phyloP scores from a whole-genome alignment of 2,329 filamentous ascomycete genomes.

The Pseudogymnoascus sp. region DNA sequence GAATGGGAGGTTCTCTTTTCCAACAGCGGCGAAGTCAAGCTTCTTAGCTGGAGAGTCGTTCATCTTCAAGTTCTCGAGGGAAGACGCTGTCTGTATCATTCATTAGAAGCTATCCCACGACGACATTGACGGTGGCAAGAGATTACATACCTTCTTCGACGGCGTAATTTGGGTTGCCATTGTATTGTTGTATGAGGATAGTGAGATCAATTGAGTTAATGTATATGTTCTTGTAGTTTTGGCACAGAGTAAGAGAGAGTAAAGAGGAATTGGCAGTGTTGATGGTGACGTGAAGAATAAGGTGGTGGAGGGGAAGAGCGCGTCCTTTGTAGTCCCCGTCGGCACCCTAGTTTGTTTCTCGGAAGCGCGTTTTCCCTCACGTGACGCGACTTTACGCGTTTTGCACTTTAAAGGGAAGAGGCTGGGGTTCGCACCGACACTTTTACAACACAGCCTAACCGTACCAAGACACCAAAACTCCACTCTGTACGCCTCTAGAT shows the following conservation, averaged over 20 bases:
- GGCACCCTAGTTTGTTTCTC: constrained; percentile 9
- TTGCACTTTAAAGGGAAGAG: constrained; percentile 5
- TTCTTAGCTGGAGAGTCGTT: constrained; percentile 83
- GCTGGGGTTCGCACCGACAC: constrained; percentile 7
- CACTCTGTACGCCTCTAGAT: background rate
- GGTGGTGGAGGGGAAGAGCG: constrained; percentile 8
- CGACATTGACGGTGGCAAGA: constrained; percentile 28
- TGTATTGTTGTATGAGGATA: constrained; percentile 29
- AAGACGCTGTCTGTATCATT: constrained; percentile 65
- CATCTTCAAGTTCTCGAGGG: constrained; percentile 84
- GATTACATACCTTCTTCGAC: constrained; percentile 59
- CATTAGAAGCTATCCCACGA: constrained; percentile 20
- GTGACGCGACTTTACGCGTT: constrained; percentile 11
- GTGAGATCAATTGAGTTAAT: constrained; percentile 17
- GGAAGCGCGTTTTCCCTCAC: background rate
- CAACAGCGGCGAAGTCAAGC: constrained; percentile 63
- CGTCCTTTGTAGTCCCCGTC: constrained; percentile 10
- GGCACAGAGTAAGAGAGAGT: constrained; percentile 19
- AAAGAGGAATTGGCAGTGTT: constrained; percentile 14
- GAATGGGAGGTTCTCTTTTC: constrained; percentile 73
- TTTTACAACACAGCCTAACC: constrained; percentile 2
- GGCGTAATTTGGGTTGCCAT: constrained; percentile 75
- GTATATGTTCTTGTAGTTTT: background rate
- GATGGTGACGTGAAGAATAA: constrained; percentile 12
- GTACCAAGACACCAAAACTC: background rate